Base-by-base conservation (phyloP, 768 basidiomycete genomes). In the Leccinellum luteum region DNA sequence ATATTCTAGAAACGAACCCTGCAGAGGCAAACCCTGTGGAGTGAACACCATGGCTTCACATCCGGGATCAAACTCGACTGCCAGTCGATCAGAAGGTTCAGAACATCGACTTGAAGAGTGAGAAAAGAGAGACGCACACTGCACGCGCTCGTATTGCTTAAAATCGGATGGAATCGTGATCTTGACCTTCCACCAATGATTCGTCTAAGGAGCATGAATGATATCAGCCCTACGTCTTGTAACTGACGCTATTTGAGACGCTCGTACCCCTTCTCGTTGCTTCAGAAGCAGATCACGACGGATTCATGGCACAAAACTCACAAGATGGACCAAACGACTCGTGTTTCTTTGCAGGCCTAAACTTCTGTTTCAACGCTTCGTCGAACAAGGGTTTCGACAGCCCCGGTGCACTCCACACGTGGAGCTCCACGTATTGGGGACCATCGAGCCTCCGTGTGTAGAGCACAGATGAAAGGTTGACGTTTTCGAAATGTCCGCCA, bases 61-160 rank as follows among this genome's bases (percentile, higher is more conserved):
- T 38, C 88, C 89, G 13, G 93, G 92, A 73, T 99, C 97, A 65
- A 98, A 98, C 72, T 99, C 97, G 67, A 99, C 91, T 94, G 56
- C 2, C 12, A 45, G 23, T 19, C 10, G 38, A 3, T 65, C 19
- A 59, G 57, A 52, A 53, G 7, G 7, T 30, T 65, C 19, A 59
- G 57, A 52, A 53, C 3, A 30, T 30, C 15, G 30, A 45, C 13
- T 9, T 38, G n/a, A 7, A 38, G 38, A 25, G 6, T 6, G 23
- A 0, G 14, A 17, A 5, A 17, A 13, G 28, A 25, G 23, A 3
- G 34, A 60, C 87, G 8, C 62, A 91, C 92, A 85, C 71, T 95
- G 93, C 21, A 96, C 86, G 14, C 90, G 85, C 62, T 95, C 92
- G 66, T 98, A 95, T 55, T 91, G 81, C 62, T 77, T 75, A 80